A percentile compares a stretch with the other conserved stretches of the same genome.
These are phyloP conservation scores for Nicotiana attenuata DNA, from an alignment of 257 asterid genomes.

Conservation along the genomic window DNA sequence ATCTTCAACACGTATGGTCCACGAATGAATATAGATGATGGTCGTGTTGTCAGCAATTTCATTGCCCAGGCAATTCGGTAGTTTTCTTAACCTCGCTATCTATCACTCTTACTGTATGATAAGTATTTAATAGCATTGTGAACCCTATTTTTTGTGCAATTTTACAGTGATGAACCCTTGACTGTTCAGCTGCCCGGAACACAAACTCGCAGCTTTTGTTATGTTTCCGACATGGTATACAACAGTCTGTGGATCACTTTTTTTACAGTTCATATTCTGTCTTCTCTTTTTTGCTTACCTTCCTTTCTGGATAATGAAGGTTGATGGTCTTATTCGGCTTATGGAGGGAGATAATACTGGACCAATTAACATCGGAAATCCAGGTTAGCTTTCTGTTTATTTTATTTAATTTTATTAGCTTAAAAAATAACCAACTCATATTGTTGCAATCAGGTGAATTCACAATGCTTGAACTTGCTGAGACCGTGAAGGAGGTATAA, in stretches of 20 bases:
- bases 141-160: neutral
- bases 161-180: conserved; percentile 76
- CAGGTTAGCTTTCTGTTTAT: conserved; percentile 42
- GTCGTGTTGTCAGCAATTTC: conserved; percentile 98
- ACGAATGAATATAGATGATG: conserved; percentile 97
- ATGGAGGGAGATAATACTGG: conserved; percentile 88
- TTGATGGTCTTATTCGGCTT: conserved; percentile 83
- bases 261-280: neutral
- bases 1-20: conserved; percentile 98
- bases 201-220: conserved; percentile 95
- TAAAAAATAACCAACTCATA: neutral
- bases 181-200: conserved; percentile 98
- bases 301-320: conserved; percentile 33
- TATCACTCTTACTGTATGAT: neutral
- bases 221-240: conserved; percentile 85
- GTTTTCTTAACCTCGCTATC: neutral
- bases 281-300: neutral
- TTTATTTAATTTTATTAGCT: neutral
- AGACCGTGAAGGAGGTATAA: conserved; percentile 85
- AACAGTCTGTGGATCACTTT: neutral
- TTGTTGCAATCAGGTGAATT: conserved; percentile 65
- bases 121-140: neutral
- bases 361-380: conserved; percentile 95
- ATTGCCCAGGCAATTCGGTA: conserved; percentile 98
- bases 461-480: conserved; percentile 94